Conservation (phyloP, 352 stramenopile genomes). For the Phytophthora chlamydospora region DNA sequence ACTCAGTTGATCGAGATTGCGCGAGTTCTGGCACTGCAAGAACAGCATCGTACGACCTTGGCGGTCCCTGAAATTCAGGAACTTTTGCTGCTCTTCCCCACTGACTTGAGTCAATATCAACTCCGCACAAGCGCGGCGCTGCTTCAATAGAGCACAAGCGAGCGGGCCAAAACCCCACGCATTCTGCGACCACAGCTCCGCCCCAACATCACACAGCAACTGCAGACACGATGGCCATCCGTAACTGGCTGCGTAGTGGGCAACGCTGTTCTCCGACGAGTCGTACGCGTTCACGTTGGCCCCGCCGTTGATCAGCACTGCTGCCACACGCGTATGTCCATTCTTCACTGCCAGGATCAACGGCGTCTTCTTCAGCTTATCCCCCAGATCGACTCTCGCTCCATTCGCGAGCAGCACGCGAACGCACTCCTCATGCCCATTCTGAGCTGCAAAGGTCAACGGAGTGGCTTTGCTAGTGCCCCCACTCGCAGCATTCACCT, state of each 20-base stretch:
- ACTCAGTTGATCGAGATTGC: slow-evolving; percentile 60
- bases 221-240: slow-evolving; percentile 73
- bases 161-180: slow-evolving; percentile 79
- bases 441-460: slow-evolving; percentile 63
- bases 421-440: slow-evolving; percentile 64
- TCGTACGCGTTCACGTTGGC: slow-evolving; percentile 83
- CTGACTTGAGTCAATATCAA: slow-evolving; percentile 61
- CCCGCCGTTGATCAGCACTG: slow-evolving; percentile 63
- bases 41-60: slow-evolving; percentile 83
- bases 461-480: slow-evolving; percentile 56
- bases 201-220: slow-evolving; percentile 56
- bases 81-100: slow-evolving; percentile 57
- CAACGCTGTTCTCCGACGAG: slow-evolving; percentile 76
- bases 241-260: slow-evolving; percentile 81
- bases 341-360: slow-evolving; percentile 84
- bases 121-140: slow-evolving; percentile 55
- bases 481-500: slow-evolving; percentile 52
- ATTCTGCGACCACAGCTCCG: slow-evolving; percentile 75
- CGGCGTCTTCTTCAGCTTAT: slow-evolving; percentile 85
- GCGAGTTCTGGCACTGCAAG: slow-evolving; percentile 79
- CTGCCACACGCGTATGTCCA: slow-evolving; percentile 57
- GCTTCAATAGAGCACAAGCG: slow-evolving; percentile 72
- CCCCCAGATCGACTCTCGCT: slow-evolving; percentile 61
- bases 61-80: slow-evolving; percentile 76
- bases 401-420: slow-evolving; percentile 53